Base-by-base conservation (phyloP, 1,284 basidiomycete genomes). In the Sanghuangporus weigelae region DNA sequence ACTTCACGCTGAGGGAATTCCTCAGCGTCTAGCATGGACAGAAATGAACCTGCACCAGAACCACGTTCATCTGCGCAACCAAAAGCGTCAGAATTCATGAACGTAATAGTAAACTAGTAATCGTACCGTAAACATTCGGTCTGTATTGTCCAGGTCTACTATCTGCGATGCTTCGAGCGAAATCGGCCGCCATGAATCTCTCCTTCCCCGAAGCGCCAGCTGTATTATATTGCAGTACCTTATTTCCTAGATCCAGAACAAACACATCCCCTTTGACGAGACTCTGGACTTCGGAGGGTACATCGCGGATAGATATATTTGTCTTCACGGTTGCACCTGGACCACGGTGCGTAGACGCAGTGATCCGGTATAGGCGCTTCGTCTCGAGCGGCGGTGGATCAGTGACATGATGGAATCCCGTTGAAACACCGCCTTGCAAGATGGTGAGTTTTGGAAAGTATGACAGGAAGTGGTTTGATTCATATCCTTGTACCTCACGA, bases 401-500 rank as follows among this genome's bases (percentile, higher is more conserved):
- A 59, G 62, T 56, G n/a, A 68, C 64, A 48, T 73, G 72, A 54
- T 67, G 70, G 63, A 73, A 73, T 39, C 72, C 72, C 7, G 70
- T 69, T n/a, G 67, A 67, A 14, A 71, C 66, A 6, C 72, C 72
- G 19, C 72, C 72, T n/a, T 66, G 61, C 2, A 70, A 64, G 39
- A 67, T 63, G 48, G 67, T 60, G 40, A 73, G 64, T 42, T 67
- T 57, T 35, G 64, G 62, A 58, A 63, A 67, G 74, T 87, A 83
- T 4, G 82, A 83, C 19, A 87, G 49, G 14, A 51, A 87, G 40
- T 77, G 79, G 16, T 74, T 63, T 8, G 85, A 85, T 72, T 88
- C 85, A 71, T 76, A 79, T 44, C 74, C 76, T 69, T 87, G 84
- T 8, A 83, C 78, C 75, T 88, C 85, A 62, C 85, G 81, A 69